Evolutionary conservation across 495 filamentous ascomycete species (phyloP).

Genomic region (Xylaria curta): DNA sequence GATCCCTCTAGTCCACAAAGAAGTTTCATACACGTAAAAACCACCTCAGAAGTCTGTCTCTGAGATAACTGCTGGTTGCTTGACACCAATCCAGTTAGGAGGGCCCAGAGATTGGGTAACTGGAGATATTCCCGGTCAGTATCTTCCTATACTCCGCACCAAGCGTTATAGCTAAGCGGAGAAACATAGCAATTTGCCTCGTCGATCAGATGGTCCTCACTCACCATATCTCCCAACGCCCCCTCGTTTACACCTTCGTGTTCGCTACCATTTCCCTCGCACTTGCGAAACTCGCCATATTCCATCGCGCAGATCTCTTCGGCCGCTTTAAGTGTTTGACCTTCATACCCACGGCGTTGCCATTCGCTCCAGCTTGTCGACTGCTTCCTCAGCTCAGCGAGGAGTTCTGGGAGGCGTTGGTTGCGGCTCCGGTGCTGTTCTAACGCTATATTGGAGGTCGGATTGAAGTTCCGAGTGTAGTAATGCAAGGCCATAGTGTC

Average conservation of each 20-base stretch:
- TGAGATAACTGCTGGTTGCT: constrained; percentile 11
- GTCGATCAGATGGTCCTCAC: background rate
- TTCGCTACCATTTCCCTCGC: background rate
- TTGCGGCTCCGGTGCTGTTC: constrained; percentile 5
- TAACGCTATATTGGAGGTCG: background rate
- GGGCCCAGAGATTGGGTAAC: constrained; percentile 20
- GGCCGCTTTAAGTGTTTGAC: background rate
- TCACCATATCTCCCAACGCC: constrained; percentile 6
- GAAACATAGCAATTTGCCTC: background rate
- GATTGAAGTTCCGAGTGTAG: constrained; percentile 12
- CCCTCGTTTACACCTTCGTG: background rate
- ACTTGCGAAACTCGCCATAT: constrained; percentile 4
- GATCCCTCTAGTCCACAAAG: constrained; percentile 12
- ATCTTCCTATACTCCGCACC: background rate
- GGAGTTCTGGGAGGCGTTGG: constrained; percentile 2
- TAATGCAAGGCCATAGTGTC: constrained; percentile 18
- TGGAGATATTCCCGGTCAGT: background rate
- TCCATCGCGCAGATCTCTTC: constrained; percentile 11
- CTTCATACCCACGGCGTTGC: constrained; percentile 7
- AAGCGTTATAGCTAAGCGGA: background rate
- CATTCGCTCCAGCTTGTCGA: background rate
- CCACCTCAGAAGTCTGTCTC: constrained; percentile 9
- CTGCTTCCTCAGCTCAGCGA: constrained; percentile 5
- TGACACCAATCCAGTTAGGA: constrained; percentile 10
- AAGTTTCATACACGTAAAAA: constrained; percentile 2